phyloP scores from a whole-genome alignment of 768 basidiomycete species.

The Mycena amicta region DNA sequence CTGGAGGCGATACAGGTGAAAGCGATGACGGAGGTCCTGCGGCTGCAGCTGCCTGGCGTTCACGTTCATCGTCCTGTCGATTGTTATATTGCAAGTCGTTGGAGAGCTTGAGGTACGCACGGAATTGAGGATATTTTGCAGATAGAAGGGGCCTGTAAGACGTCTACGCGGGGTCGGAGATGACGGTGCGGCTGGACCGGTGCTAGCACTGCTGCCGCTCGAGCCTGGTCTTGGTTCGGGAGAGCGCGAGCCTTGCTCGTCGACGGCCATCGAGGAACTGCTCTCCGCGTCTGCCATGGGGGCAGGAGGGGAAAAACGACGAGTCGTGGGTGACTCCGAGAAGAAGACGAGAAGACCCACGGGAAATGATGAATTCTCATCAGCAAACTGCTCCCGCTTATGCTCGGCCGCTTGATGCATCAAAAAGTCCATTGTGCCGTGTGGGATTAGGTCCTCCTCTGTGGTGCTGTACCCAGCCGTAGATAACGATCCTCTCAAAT shows the following conservation, averaged over 20 bases:
- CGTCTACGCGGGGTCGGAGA: not conserved
- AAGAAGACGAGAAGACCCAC: not conserved
- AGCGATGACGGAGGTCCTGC: not conserved
- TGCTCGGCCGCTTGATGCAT: not conserved
- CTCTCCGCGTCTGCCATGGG: too few species aligned
- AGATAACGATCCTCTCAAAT: not conserved
- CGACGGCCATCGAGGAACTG: too few species aligned
- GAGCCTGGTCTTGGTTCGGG: not conserved
- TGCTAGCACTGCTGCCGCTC: not conserved
- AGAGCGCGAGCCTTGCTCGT: not conserved
- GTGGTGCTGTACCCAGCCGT: not conserved
- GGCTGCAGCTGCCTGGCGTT: not conserved
- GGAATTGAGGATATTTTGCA: slow-evolving; percentile 18
- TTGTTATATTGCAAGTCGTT: not conserved
- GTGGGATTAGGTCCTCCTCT: not conserved
- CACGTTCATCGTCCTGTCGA: slow-evolving; percentile 19
- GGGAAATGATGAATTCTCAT: not conserved
- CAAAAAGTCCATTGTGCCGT: not conserved
- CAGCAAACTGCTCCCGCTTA: not conserved
- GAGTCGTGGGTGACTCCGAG: too few species aligned
- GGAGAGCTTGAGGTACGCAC: slow-evolving; percentile 4
- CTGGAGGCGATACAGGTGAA: not conserved
- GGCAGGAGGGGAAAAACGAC: too few species aligned
- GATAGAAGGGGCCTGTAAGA: slow-evolving; percentile 18
- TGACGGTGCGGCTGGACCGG: not conserved